These are phyloP conservation scores for Sequoia sempervirens DNA, from an alignment of 75 land plant species.

Conservation along the genomic window DNA sequence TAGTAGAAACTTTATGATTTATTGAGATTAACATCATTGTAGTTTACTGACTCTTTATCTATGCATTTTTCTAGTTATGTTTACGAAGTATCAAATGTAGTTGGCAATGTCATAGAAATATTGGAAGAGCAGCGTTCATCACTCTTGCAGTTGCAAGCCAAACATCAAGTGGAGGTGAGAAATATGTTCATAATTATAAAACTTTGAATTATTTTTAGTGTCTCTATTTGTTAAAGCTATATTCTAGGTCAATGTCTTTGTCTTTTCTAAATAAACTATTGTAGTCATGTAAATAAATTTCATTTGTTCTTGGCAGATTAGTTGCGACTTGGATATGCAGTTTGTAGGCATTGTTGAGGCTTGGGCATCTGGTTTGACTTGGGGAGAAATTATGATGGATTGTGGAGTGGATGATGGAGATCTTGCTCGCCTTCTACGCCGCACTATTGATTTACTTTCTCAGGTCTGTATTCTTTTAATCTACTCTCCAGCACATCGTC, in stretches of 20 bases:
- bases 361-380: conserved; percentile 93
- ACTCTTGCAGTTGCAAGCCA: conserved; percentile 60
- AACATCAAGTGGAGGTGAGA: conserved; percentile 65
- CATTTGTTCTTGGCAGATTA: conserved; percentile 37
- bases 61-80: conserved; percentile 42
- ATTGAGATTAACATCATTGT: background rate
- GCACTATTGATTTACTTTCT: conserved; percentile 84
- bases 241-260: conserved; percentile 2
- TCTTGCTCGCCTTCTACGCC: conserved; percentile 81
- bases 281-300: background rate
- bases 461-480: conserved; percentile 38
- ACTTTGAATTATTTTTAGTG: background rate
- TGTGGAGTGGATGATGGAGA: conserved; percentile 95
- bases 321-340: conserved; percentile 77
- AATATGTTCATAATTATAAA: background rate
- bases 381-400: conserved; percentile 89
- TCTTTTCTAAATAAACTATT: background rate
- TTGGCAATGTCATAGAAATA: conserved; percentile 38
- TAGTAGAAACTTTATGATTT: background rate
- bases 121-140: conserved; percentile 58
- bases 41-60: conserved; percentile 3
- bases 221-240: background rate
- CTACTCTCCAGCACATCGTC: background rate
- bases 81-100: conserved; percentile 70
- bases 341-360: conserved; percentile 95